A percentile compares a stretch with the other conserved stretches of the same genome.
Conservation (phyloP, 805 yeast genomes). For the Barnettozyma wickerhamii region DNA sequence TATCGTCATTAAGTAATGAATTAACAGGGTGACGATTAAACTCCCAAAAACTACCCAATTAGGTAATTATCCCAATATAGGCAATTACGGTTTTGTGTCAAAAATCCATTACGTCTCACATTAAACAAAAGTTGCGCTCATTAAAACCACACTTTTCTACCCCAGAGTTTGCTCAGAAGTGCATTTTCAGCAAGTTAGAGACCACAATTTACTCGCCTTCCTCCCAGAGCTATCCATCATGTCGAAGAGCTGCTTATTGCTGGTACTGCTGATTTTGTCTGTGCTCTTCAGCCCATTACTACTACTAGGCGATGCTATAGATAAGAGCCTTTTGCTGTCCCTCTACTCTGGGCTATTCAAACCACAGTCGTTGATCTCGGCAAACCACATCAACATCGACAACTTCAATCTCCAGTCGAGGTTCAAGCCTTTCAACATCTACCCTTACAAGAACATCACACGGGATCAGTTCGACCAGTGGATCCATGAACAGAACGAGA, state of each 20-base stretch:
- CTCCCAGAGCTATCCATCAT: neutral
- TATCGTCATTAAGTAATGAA: too few species aligned
- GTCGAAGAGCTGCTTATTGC: slow-evolving; percentile 1
- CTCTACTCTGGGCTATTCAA: neutral
- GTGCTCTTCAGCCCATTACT: slow-evolving; percentile 3
- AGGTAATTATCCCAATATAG: neutral
- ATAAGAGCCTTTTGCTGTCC: too few species aligned
- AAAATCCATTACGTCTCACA: neutral
- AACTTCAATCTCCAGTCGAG: slow-evolving; percentile 23
- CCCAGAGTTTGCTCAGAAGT: neutral
- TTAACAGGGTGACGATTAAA: too few species aligned
- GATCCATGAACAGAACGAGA: slow-evolving; percentile 37
- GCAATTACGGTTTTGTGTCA: neutral
- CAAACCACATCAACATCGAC: slow-evolving; percentile 10
- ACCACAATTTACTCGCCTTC: too few species aligned
- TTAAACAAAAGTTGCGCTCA: neutral
- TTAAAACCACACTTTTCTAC: neutral
- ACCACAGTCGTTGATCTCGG: neutral
- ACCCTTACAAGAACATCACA: slow-evolving; percentile 18
- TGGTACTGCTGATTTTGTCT: slow-evolving; percentile 3
- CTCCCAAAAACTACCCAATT: neutral
- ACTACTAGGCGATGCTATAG: neutral
- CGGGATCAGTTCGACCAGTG: slow-evolving; percentile 38
- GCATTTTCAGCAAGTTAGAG: neutral
- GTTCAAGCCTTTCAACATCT: slow-evolving; percentile 16